Conservation (phyloP, 1,284 basidiomycete species). For the Rugosomyces carneus region DNA sequence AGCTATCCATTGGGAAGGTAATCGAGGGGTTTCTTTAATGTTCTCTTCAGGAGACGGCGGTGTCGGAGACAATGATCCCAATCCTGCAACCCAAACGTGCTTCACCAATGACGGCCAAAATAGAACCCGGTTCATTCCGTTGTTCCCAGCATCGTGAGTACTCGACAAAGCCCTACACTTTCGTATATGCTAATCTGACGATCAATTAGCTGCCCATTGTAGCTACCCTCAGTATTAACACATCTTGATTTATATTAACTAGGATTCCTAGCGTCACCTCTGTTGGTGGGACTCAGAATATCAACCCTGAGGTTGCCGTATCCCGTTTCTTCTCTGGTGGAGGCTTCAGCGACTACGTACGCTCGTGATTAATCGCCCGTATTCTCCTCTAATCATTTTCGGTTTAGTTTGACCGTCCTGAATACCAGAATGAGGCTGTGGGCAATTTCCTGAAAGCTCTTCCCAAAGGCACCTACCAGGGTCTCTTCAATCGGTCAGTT, state of each 20-base stretch:
- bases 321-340: conserved; percentile 47
- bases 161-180: background rate
- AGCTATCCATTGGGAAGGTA: conserved; percentile 31
- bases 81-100: conserved; percentile 48
- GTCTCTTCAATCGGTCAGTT: conserved; percentile 52
- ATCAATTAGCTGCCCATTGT: conserved; percentile 21
- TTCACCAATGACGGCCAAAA: conserved; percentile 55
- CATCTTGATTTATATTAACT: background rate
- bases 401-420: conserved; percentile 45
- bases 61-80: conserved; percentile 53
- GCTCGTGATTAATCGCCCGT: conserved; percentile 11
- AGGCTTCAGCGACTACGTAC: conserved; percentile 57
- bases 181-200: conserved; percentile 1
- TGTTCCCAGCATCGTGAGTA: conserved; percentile 49
- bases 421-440: conserved; percentile 45
- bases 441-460: conserved; percentile 38
- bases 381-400: conserved; percentile 1
- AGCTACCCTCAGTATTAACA: background rate
- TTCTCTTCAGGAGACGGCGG: conserved; percentile 70
- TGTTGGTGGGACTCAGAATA: conserved; percentile 48
- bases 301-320: conserved; percentile 43
- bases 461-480: conserved; percentile 42
- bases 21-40: conserved; percentile 57
- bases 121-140: conserved; percentile 48
- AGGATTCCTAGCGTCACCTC: conserved; percentile 37